Evolutionary conservation across 2,329 filamentous ascomycete species (phyloP), one percentile per base, ranked within the genome.

Genomic region (Berkeleyomyces basicola): DNA sequence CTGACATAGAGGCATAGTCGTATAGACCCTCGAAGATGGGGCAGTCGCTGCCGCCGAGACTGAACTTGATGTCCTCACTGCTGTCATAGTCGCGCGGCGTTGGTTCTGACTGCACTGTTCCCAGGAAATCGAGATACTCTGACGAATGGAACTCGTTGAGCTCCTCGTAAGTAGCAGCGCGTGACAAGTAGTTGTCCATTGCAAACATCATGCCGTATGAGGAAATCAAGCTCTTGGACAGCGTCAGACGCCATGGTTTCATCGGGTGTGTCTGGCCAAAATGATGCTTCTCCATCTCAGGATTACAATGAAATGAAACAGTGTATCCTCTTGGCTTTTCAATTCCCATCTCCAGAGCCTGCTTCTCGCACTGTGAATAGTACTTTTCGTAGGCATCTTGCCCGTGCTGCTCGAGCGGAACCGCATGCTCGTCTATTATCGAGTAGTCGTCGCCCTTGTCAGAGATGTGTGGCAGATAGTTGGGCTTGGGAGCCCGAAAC

Each of bases 201-300:
- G 90, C 90, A 70, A 92, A 88, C 69, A 95, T 90, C 81, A 99
- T 89, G 67, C 93, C 93, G 72, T 97, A 97, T 1, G 90, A 87
- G 71, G 95, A 86, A 66, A 99, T 90, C 57, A 99, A 82, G 69
- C 93, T 90, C 73, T 99, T 97, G 63, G 93, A 95, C 62, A 99
- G 80, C 14, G 91, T 96, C 67, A 99, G 77, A 43, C 93, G 88
- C 92, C 93, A 97, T 64, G 93, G 93, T 73, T 99, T 99, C 93
- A 99, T 99, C 23, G 93, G 93, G 77, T 99, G 93, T 7, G 89
- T 91, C 75, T 89, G 87, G 67, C 93, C 93, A 72, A 99, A 99
- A 73, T 99, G 93, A 74, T 97, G 92, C 71, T 88, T 87, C 75
- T 99, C 93, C 72, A 97, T 95, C 65, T 89, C 85, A 1, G 91